Evolutionary conservation across 2,329 filamentous ascomycete species (phyloP), one percentile per base, ranked within the genome.

Genomic region (Calonectria hongkongensis): DNA sequence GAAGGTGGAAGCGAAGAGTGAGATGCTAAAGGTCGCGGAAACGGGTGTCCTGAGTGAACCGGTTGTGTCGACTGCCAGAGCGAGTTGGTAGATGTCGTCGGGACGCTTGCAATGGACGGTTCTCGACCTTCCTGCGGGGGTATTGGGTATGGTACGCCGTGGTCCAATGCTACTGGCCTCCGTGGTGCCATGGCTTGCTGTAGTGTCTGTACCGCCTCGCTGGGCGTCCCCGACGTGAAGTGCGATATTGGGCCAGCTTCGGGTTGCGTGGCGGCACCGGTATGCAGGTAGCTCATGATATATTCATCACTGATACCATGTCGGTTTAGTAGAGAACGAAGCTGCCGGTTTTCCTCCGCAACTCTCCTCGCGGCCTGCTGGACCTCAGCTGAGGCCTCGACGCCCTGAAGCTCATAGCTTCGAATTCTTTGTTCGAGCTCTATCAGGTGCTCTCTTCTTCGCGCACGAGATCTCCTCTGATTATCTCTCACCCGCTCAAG

Each of bases 381-480:
- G 13, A 95, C 91, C 79, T 95, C 93, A n/a, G 89, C 86, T 0
- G 92, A 93, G 4, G 92, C 93, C 79, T 93, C 89, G 62, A 94
- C 88, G 21, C 94, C 93, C 39, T 89, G 85, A 45, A 90, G 86
- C 81, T 95, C 92, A 80, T 89, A 94, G 66, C 85, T 84, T 58
- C 91, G 89, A 43, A 84, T 78, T 72, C 91, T 91, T 67, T 88
- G 85, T 83, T 95, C 93, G 33, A 95, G 88, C 68, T 94, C 92
- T 73, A 91, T 87, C 47, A 95, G 85, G 80, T 95, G 95, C 79
- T 94, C 93, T 85, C 93, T 94, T 75, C 92, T 89, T 43, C 93
- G 89, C 56, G 93, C 93, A 66, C 94, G 91, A n/a, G 92, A 94
- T 74, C 93, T 91, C 69, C 94, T 89, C 81, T 95, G 94, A 79